Base-by-base conservation (phyloP, 1,139 yeast genomes). In the Debaryomyces robertsiae region DNA sequence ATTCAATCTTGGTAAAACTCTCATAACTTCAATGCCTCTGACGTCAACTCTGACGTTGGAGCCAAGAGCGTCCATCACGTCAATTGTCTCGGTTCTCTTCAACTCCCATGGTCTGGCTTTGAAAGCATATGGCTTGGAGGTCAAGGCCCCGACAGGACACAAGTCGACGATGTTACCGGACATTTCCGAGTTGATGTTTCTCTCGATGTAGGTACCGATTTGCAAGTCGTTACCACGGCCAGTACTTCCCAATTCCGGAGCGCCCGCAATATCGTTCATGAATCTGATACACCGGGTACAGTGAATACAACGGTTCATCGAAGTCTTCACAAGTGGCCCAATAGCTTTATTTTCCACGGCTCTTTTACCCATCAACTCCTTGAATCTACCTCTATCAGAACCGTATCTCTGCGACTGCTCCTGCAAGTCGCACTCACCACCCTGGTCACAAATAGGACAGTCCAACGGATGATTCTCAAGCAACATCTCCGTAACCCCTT, bases 71-170 rank as follows among this genome's bases (percentile, higher is more conserved):
- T 88, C 96, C 71, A 82, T 68, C 22, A 88, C 95, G 65, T 88
- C 96, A 56, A 88, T 80, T 40, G 93, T 77, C 66, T 88, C 96
- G 39, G 95, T 86, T 74, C 88, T 82, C 73, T 87, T 88, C 61
- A 88, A 78, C 67, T 88, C 96, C 96, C 96, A 88, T 32, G 96
- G 95, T 65, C 96, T 81, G 14, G 95, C 95, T 62, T 81, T 83
- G 75, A 88, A 88, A 17, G 95, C 91, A 58, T 88, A 87, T 31
- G 96, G 96, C 66, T 88, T 88, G 24, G 90, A 82, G 36, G 95
- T 87, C 57, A 88, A 79, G 3, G 96, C 96, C 56, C 96, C 96
- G 48, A 88, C 96, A 27, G 96, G 96, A 70, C 96, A 88, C 55
- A 88, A 75, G 61, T 88, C 96, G 53, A 88, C 80, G 53, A 88